These are phyloP conservation scores for Casuarina equisetifolia DNA, from an alignment of 306 rosid species.

Conservation along the genomic window DNA sequence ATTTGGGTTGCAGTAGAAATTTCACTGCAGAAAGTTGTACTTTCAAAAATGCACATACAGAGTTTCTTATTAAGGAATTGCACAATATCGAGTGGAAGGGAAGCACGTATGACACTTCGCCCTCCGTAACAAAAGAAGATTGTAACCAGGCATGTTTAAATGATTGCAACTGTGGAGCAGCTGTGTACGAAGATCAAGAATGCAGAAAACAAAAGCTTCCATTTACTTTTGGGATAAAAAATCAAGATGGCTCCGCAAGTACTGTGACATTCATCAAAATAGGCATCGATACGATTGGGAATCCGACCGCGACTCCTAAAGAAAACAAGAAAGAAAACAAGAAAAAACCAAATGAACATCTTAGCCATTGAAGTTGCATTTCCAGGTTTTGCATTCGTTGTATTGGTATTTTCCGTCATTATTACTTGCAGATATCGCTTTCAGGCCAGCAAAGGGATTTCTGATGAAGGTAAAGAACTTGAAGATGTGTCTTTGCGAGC, in stretches of 20 bases:
- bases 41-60: neutral
- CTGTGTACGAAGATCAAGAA: neutral
- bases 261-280: neutral
- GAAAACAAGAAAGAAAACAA: neutral
- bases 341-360: neutral
- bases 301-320: neutral
- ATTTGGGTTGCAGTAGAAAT: neutral
- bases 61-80: neutral
- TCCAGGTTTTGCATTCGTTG: neutral
- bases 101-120: neutral
- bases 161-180: neutral
- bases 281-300: neutral
- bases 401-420: neutral
- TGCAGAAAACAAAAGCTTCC: neutral
- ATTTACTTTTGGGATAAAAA: neutral
- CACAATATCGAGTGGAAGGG: neutral
- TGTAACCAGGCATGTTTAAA: neutral
- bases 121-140: neutral
- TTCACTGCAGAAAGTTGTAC: neutral
- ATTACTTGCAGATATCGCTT: neutral
- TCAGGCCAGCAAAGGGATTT: neutral
- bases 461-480: neutral
- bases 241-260: neutral
- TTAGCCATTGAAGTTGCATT: neutral
- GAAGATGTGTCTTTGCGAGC: conserved; percentile 3